phyloP scores from a whole-genome alignment of 2,329 filamentous ascomycete species.

The Fusarium aywerte region DNA sequence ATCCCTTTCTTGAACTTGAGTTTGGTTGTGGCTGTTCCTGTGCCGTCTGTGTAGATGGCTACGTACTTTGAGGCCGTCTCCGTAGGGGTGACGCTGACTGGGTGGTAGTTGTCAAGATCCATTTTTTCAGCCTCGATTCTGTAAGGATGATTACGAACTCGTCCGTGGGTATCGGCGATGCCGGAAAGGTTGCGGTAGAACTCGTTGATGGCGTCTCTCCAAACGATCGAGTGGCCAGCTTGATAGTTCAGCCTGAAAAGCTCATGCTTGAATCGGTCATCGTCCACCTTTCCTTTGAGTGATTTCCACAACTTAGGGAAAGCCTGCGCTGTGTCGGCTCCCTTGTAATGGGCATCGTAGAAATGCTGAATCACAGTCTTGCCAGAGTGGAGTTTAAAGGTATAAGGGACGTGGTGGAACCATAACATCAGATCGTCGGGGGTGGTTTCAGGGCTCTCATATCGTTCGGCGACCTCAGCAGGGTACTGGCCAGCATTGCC shows the following conservation, averaged over 20 bases:
- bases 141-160: constrained; percentile 70
- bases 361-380: constrained; percentile 76
- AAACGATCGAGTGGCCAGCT: constrained; percentile 75
- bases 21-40: constrained; percentile 11
- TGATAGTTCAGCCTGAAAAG: constrained; percentile 71
- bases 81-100: constrained; percentile 65
- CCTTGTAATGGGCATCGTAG: constrained; percentile 71
- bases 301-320: constrained; percentile 66
- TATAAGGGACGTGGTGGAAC: constrained; percentile 80
- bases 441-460: constrained; percentile 70
- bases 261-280: constrained; percentile 67
- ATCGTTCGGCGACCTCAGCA: constrained; percentile 65
- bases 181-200: constrained; percentile 68
- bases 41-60: constrained; percentile 14
- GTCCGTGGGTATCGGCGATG: constrained; percentile 65
- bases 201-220: constrained; percentile 73
- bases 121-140: constrained; percentile 77
- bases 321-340: constrained; percentile 68
- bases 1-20: constrained; percentile 50
- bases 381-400: constrained; percentile 68
- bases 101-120: constrained; percentile 67
- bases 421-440: constrained; percentile 75
- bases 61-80: constrained; percentile 63
- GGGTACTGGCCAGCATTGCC: constrained; percentile 74
- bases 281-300: constrained; percentile 67